Evolutionary conservation across 2,329 filamentous ascomycete genomes (phyloP).

Genomic region (Alternaria gansuensis): DNA sequence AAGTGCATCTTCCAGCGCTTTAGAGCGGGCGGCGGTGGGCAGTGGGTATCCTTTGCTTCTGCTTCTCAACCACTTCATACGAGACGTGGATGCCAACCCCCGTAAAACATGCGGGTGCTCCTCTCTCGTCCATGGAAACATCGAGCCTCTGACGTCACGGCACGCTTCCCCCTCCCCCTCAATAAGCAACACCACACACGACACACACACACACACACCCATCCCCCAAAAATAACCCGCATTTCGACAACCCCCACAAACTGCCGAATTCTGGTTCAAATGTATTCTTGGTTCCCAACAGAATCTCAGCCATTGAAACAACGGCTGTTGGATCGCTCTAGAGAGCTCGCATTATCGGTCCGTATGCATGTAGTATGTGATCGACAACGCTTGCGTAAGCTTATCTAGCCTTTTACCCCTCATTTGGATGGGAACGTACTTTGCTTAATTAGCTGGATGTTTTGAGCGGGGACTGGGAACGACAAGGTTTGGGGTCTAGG

Average conservation of each 20-base stretch:
- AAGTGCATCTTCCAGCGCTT: neutral
- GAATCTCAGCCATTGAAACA: neutral
- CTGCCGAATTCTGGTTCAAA: neutral
- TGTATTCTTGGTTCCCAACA: slow-evolving; percentile 4
- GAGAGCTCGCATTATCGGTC: slow-evolving; percentile 1
- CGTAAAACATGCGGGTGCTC: neutral
- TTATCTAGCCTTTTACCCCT: neutral
- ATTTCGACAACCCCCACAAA: neutral
- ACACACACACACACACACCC: neutral
- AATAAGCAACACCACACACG: slow-evolving; percentile 2
- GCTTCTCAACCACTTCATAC: neutral
- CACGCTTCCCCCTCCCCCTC: slow-evolving; percentile 1
- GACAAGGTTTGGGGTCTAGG: neutral
- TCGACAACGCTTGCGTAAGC: slow-evolving; percentile 1
- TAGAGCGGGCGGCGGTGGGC: neutral
- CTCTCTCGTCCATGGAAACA: neutral
- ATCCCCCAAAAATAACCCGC: neutral
- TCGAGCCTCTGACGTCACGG: slow-evolving; percentile 1
- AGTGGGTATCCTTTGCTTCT: neutral
- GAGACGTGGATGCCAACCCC: neutral
- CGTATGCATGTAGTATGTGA: neutral
- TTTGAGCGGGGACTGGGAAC: neutral
- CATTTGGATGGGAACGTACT: neutral
- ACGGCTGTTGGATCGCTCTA: slow-evolving; percentile 1
- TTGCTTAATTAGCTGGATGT: neutral